Base-by-base conservation (phyloP, 306 rosid species). In the Alnus rubra region DNA sequence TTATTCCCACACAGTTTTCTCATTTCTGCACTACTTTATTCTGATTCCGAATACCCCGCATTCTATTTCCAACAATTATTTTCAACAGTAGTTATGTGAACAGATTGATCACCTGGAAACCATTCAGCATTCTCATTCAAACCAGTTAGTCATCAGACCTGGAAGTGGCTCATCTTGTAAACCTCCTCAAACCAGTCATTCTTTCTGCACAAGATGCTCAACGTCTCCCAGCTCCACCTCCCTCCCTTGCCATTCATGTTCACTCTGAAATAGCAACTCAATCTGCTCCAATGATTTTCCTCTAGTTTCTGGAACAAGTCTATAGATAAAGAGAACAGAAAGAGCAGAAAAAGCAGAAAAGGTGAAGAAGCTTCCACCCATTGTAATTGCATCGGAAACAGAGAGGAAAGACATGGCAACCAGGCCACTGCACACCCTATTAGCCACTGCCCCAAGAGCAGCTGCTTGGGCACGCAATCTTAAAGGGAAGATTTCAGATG, bases 241-340 rank as follows among this genome's bases (percentile, higher is more conserved):
- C 58, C 80, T 83, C 67, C 10, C 88, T 77, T 78, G 81, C 84
- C 73, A 80, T 76, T 74, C 95, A 64, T 68, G 78, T 51, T 85
- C 88, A 55, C 84, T 89, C 82, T 92, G 90, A 88, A 94, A 92
- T 83, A 94, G 76, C 78, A 83, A 14, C 87, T 88, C 97, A 52
- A 94, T 94, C 90, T 94, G 92, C 79, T 94, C 98, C 88, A 94
- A 71, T 37, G 98, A 92, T 87, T 87, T 94, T 33, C 98, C 98
- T 74, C 88, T 94, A 15, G 98, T 94, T 87, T 94, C 98, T 4
- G 97, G 98, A 69, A 94, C 95, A 47, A 73, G 6, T 31, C 47
- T 85, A 82, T 87, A 70, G 44, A 91, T 93, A 76, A 92, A 94
- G 70, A 78, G 84, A 80, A 94, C 77, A 49, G 97, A 83, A 76